Percentiles rank a stretch among this genome's conserved stretches.
phyloP scores from a whole-genome alignment of 192 early-diverging fungal genomes.

The Rhizophagus clarus region DNA sequence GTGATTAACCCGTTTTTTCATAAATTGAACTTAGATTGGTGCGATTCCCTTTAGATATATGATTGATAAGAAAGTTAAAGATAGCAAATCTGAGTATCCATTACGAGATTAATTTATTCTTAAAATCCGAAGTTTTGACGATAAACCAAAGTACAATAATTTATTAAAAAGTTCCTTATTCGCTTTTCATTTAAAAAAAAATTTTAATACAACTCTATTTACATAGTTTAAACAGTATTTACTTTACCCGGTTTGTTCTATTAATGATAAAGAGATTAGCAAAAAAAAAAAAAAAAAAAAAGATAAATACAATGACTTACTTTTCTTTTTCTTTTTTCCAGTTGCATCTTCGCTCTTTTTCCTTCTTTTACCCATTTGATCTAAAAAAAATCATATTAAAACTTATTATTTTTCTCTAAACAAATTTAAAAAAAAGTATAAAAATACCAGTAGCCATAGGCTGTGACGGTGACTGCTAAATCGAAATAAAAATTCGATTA shows the following conservation, averaged over 20 bases:
- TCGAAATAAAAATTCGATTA: background rate
- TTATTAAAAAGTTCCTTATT: too few species aligned
- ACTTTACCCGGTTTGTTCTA: background rate
- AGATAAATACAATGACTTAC: background rate
- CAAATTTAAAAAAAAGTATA: background rate
- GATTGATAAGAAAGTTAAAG: background rate
- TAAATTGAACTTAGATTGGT: background rate
- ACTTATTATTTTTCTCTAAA: background rate
- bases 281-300: background rate
- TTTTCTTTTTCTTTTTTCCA: conserved; percentile 27
- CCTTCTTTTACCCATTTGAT: conserved; percentile 12
- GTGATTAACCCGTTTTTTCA: background rate
- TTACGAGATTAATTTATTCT: too few species aligned
- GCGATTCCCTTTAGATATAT: background rate
- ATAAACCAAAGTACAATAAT: too few species aligned
- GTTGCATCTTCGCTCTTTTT: conserved; percentile 20
- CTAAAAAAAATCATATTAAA: background rate
- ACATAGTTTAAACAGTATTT: background rate
- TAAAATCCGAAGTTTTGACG: too few species aligned
- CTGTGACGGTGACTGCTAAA: background rate
- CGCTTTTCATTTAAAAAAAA: too few species aligned
- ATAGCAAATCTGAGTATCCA: background rate
- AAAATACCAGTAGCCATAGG: background rate
- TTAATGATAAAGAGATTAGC: background rate
- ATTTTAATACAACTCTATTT: too few species aligned